Evolutionary conservation across 805 yeast species (phyloP), one percentile per base, ranked within the genome.

Genomic region (Nakazawaea ambrosiae): DNA sequence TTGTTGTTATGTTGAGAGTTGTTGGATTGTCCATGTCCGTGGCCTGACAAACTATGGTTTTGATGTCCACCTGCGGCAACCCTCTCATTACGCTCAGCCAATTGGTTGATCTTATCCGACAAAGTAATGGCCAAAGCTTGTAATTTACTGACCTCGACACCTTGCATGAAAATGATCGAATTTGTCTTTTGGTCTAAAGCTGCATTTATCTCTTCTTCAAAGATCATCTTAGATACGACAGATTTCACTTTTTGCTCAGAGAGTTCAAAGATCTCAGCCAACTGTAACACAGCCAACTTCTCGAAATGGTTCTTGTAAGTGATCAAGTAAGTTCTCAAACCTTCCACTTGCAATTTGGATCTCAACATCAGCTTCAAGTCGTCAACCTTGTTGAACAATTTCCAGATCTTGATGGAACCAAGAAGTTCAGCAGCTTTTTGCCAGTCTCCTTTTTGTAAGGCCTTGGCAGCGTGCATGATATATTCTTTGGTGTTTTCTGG

Each of bases 401-500:
- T 73, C 97, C 97, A 92, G 51, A 84, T 79, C 66, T 82, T 82
- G 58, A 90, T 80, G 20, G 85, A 69, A 27, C 74, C 68, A 50
- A 92, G 73, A 54, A 85, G 71, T 36, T 76, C 77, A 47, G 77
- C 73, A 18, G 95, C 81, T 49, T 73, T 70, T 45, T 71, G 65
- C 97, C 98, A 92, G 55, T 90, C 86, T 48, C 97, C 96, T 50
- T 73, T 74, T 57, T 84, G 85, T 60, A 92, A 75, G 23, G 86
- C 77, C 62, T 80, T 80, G 29, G 97, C 94, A 34, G 97, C 95
- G 59, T 84, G 85, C 72, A 90, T 80, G 50, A 92, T 81, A 62
- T 76, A 85, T 60, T 92, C 99, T 54, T 94, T 81, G 32, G 94
- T 84, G 59, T 89, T 86, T 65, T 92, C 98, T 38, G 97, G 96